Base-by-base conservation (phyloP, 1,284 basidiomycete species). In the Leccinum ponderosum region DNA sequence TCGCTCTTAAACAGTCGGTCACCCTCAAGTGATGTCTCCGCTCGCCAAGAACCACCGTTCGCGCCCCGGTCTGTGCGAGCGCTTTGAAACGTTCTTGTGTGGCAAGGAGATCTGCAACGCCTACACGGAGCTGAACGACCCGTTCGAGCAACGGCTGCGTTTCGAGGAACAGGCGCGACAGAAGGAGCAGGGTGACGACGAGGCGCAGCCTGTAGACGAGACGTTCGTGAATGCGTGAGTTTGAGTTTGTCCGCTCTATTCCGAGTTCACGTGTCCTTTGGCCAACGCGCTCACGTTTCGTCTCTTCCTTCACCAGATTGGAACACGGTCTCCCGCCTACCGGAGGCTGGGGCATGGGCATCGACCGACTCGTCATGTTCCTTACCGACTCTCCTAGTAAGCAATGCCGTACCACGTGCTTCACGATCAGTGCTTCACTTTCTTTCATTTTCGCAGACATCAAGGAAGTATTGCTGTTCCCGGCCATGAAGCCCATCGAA, bases 21-120 rank as follows among this genome's bases (percentile, higher is more conserved):
- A 99, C 78, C 97, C 97, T 50, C 96, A 98, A 82, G 94, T 99
- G 70, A 99, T 99, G 97, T 98, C 95, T 3, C 97, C 97, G 7
- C 87, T 99, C 22, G 97, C 97, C 75, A 98, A 98, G 81, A 93
- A 91, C 84, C 94, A 97, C 77, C 91, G 95, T 64, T 93, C 91
- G 17, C 88, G 93, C 52, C 91, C 94, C 0, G 97, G 97, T 50
- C 84, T 99, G 11, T 98, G 96, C 77, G 97, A 99, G 78, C 93
- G 97, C 15, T 99, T 99, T 81, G 97, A 99, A 77, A 94, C 88
- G 6, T 99, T 99, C 83, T 87, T 99, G 81, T 97, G 95, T 55
- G 95, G 95, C 66, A 98, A 98, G 85, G 97, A 98, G 80, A 91
- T 98, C 76, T 96, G 94, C 81, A 97, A 97, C 71, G 94, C 95